A percentile compares a stretch with the other conserved stretches of the same genome.
phyloP scores from a whole-genome alignment of 768 basidiomycete genomes.

The Pleurotus eryngii region DNA sequence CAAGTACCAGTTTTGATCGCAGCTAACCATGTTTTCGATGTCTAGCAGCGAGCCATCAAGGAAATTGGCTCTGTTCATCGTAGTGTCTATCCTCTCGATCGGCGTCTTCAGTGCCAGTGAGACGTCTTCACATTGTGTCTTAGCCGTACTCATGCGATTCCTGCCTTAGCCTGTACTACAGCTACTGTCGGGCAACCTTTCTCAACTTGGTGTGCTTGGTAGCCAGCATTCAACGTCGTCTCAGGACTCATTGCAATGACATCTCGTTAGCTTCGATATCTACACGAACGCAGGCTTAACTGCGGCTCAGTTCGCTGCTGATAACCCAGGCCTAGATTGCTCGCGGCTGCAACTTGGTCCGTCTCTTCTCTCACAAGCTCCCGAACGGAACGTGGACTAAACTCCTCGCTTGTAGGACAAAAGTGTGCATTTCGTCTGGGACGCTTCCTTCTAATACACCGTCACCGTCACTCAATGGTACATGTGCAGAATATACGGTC shows the following conservation, averaged over 20 bases:
- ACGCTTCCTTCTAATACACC: constrained; percentile 12
- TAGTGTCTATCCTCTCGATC: no score
- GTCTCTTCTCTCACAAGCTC: no score
- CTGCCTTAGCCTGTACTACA: constrained; percentile 3
- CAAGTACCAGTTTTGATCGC: no score
- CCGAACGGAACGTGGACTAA: no score
- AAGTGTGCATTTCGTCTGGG: constrained; percentile 14
- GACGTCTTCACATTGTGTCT: no score
- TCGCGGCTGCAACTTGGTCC: constrained; percentile 9
- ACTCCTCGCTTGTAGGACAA: constrained; percentile 7
- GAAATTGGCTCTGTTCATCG: no score
- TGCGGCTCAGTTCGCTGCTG: constrained; percentile 9
- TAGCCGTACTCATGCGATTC: no score
- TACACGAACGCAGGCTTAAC: constrained; percentile 13
- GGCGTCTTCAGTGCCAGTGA: no score
- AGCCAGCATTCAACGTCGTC: not conserved
- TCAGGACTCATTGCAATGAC: not conserved
- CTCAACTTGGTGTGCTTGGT: constrained; percentile 9
- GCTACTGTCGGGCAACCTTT: constrained; percentile 12
- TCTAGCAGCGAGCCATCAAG: no score
- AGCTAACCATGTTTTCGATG: no score
- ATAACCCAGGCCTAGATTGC: constrained; percentile 16
- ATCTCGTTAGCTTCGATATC: constrained; percentile 10
- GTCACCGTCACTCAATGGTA: constrained; percentile 11
- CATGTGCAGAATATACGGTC: constrained; percentile 15